A percentile compares a stretch with the other conserved stretches of the same genome.
These are phyloP conservation scores for Pyrrhoderma lamaoense DNA, from an alignment of 1,284 basidiomycete species.

Conservation along the genomic window DNA sequence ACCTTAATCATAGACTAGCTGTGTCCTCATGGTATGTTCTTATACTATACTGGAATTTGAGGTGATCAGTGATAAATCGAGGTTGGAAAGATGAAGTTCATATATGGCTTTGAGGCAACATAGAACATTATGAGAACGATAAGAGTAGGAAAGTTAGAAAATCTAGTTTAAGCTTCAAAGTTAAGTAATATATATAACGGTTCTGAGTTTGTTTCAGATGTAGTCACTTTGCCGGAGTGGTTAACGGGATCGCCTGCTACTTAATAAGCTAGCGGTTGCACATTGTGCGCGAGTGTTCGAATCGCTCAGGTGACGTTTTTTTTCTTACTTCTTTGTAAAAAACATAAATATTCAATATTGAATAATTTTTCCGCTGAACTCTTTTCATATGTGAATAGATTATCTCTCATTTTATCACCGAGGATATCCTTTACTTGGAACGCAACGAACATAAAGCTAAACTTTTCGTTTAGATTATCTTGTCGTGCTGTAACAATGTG, in stretches of 20 bases:
- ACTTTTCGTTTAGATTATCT: too few relatives aligned
- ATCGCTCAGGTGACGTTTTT: conserved; percentile 77
- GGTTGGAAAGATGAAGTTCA: neutral
- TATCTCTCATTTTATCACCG: too few relatives aligned
- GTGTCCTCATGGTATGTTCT: too few relatives aligned
- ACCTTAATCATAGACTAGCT: too few relatives aligned
- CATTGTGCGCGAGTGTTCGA: conserved; percentile 83
- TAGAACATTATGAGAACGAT: neutral
- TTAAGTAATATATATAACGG: neutral
- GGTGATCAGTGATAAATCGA: neutral
- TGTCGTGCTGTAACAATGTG: too few relatives aligned
- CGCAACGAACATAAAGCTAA: too few relatives aligned
- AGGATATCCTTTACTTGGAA: too few relatives aligned
- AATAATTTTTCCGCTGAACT: too few relatives aligned
- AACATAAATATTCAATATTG: too few relatives aligned
- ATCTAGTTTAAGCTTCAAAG: neutral
- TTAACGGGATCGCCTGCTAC: conserved; percentile 89
- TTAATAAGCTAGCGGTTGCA: conserved; percentile 51
- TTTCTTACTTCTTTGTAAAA: conserved; percentile 22
- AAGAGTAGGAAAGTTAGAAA: neutral
- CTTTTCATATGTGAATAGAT: too few relatives aligned
- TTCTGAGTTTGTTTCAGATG: neutral
- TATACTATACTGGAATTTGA: too few relatives aligned
- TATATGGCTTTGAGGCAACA: neutral
- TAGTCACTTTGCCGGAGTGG: conserved; percentile 85